Conservation (phyloP, 768 basidiomycete genomes). For the Fomitopsis serialis region DNA sequence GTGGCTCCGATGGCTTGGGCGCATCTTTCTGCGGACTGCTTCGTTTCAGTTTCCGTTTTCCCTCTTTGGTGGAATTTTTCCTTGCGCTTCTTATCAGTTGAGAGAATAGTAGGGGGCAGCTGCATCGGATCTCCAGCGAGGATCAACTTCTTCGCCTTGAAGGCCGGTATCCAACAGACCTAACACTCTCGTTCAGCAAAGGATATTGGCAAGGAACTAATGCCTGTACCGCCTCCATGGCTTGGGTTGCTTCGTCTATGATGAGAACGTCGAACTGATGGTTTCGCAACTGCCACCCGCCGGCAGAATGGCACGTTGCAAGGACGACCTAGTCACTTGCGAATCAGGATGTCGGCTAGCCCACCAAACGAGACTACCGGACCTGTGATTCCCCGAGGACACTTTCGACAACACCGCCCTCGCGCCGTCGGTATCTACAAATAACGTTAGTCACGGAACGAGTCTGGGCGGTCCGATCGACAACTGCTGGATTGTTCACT, state of each 20-base stretch:
- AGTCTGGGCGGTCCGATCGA: too few species aligned
- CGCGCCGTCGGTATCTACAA: constrained; percentile 79
- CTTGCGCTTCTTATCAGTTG: constrained; percentile 39
- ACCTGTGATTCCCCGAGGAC: constrained; percentile 81
- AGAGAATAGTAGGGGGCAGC: constrained; percentile 88
- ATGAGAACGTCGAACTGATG: constrained; percentile 87
- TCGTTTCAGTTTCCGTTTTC: neutral
- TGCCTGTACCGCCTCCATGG: constrained; percentile 76
- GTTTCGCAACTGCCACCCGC: constrained; percentile 73
- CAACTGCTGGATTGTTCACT: constrained; percentile 43
- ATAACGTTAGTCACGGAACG: neutral
- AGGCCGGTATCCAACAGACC: constrained; percentile 95
- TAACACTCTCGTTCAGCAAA: constrained; percentile 17
- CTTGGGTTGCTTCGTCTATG: constrained; percentile 98
- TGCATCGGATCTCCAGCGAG: constrained; percentile 96
- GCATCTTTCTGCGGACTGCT: neutral
- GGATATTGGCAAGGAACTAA: neutral
- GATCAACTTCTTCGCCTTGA: constrained; percentile 86
- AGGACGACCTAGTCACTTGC: constrained; percentile 66
- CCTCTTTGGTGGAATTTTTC: neutral
- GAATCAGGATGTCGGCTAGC: neutral
- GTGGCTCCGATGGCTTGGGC: neutral
- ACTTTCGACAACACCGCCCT: constrained; percentile 76
- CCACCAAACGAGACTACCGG: neutral
- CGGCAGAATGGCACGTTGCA: constrained; percentile 93